Evolutionary conservation across 1,284 basidiomycete genomes (phyloP).

Genomic region (Pseudozyma tsukubaensis): DNA sequence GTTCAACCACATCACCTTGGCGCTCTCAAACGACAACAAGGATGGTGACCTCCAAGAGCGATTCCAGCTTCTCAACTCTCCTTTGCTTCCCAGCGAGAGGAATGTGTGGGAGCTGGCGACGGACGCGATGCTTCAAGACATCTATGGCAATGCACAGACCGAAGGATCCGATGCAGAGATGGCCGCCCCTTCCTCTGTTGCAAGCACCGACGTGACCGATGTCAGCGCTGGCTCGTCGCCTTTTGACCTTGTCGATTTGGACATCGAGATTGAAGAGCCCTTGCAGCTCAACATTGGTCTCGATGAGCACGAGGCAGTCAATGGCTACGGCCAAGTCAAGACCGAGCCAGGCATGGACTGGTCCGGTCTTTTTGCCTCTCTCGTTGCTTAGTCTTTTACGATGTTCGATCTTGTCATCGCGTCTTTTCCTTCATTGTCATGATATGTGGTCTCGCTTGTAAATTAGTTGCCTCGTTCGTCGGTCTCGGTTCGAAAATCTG

Average conservation of each 20-base stretch:
- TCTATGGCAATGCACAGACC: constrained; percentile 20
- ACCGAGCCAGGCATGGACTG: constrained; percentile 26
- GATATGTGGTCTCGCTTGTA: constrained; percentile 19
- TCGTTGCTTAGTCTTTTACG: constrained; percentile 20
- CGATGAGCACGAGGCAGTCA: constrained; percentile 15
- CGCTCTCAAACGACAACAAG: constrained; percentile 13
- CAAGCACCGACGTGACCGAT: constrained; percentile 13
- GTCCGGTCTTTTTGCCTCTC: constrained; percentile 34
- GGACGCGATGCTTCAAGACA: constrained; percentile 47
- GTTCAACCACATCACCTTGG: constrained; percentile 36
- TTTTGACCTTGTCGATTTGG: constrained; percentile 48
- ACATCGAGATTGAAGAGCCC: constrained; percentile 53
- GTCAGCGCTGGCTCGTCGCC: constrained; percentile 41
- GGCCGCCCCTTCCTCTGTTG: constrained; percentile 11
- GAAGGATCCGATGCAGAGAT: constrained; percentile 16
- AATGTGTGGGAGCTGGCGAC: constrained; percentile 47
- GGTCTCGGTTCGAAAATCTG: constrained; percentile 3
- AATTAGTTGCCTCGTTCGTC: background rate
- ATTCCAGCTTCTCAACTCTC: constrained; percentile 42
- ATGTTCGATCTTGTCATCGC: constrained; percentile 15
- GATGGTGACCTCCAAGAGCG: constrained; percentile 19
- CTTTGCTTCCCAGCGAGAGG: constrained; percentile 32
- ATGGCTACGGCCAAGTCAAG: too few relatives aligned
- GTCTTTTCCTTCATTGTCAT: background rate
- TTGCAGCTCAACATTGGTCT: constrained; percentile 37